Conservation (phyloP, 192 early-diverging fungal genomes). For the Rhizoclosmatium globosum region DNA sequence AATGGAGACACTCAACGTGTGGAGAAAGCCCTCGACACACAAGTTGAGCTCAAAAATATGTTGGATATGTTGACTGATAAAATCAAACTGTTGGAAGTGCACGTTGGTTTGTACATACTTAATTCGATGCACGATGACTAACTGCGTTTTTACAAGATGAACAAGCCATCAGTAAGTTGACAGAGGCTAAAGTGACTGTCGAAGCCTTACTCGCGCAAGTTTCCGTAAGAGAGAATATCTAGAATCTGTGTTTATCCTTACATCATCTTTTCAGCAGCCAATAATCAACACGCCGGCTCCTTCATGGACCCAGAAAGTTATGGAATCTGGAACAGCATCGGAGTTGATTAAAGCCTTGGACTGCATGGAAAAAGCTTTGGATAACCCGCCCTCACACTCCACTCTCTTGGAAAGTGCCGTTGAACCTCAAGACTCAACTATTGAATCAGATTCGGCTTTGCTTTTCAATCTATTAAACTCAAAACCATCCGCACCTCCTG, state of each 20-base stretch:
- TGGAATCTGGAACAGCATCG: too few relatives aligned
- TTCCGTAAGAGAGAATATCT: too few relatives aligned
- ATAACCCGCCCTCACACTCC: background rate
- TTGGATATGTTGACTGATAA: background rate
- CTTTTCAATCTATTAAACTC: background rate
- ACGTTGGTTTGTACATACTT: background rate
- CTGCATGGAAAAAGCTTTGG: background rate
- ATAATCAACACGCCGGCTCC: too few relatives aligned
- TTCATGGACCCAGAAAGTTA: too few relatives aligned
- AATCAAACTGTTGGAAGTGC: background rate
- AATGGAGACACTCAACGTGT: background rate
- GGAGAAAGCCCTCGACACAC: background rate
- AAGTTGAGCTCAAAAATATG: background rate
- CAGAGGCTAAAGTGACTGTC: background rate
- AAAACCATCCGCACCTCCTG: background rate
- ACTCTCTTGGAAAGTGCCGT: background rate
- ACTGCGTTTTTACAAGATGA: background rate
- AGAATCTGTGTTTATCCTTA: too few relatives aligned
- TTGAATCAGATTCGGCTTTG: background rate
- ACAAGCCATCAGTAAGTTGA: background rate
- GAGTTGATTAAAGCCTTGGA: too few relatives aligned
- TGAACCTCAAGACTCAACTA: background rate
- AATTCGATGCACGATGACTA: background rate
- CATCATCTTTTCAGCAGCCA: too few relatives aligned
- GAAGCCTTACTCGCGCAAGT: constrained; percentile 3